These are phyloP conservation scores for Sphagnum fallax DNA, from an alignment of 228 moss, liverwort and hornwort genomes.

Conservation along the genomic window DNA sequence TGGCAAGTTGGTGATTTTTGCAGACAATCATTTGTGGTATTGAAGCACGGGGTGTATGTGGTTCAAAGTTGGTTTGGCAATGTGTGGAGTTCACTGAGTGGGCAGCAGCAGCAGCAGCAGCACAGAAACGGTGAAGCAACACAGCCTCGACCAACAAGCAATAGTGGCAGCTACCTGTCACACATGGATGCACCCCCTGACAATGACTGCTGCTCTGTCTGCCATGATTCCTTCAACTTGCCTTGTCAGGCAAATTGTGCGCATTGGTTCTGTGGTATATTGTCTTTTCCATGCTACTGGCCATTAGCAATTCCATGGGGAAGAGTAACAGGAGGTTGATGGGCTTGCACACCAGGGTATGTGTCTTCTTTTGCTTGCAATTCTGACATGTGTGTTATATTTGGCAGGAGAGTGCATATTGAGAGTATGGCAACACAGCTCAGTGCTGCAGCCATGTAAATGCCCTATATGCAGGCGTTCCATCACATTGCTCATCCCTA, in stretches of 20 bases:
- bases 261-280: slow-evolving; percentile 97
- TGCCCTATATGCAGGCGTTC: slow-evolving; percentile 95
- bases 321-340: too few relatives aligned
- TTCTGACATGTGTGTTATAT: not conserved
- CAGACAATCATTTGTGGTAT: slow-evolving; percentile 70
- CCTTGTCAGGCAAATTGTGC: slow-evolving; percentile 99
- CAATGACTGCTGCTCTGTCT: slow-evolving; percentile 93
- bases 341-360: too few relatives aligned
- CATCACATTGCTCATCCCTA: slow-evolving; percentile 88
- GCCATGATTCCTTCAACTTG: slow-evolving; percentile 86
- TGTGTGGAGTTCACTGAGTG: slow-evolving; percentile 59
- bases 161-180: slow-evolving; percentile 45
- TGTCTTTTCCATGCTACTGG: not conserved
- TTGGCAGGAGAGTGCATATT: slow-evolving; percentile 88
- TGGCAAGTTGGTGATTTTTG: not conserved
- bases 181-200: slow-evolving; percentile 87
- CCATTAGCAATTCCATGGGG: too few relatives aligned
- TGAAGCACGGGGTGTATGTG: slow-evolving; percentile 64
- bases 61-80: slow-evolving; percentile 68
- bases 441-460: slow-evolving; percentile 93
- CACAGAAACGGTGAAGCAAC: too few relatives aligned
- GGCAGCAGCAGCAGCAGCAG: slow-evolving; percentile 23
- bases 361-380: not conserved
- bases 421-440: slow-evolving; percentile 97
- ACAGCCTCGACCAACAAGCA: slow-evolving; percentile 10